Conservation (phyloP, 495 filamentous ascomycete species). For the Filosporella fistucella region DNA sequence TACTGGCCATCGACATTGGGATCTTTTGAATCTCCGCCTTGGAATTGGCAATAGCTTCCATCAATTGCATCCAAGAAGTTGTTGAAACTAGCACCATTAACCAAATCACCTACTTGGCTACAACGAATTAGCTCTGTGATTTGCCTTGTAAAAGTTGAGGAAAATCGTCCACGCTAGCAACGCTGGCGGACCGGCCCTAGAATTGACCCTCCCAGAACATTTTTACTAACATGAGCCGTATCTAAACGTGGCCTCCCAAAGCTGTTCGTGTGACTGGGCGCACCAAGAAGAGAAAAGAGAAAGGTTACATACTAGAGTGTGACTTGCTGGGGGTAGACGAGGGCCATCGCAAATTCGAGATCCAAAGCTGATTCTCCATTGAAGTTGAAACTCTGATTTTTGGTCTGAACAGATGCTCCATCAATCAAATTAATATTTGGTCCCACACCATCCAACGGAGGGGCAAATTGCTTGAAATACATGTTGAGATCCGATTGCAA, state of each 20-base stretch:
- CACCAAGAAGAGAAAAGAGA: no score
- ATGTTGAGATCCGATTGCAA: constrained; percentile 52
- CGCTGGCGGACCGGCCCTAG: no score
- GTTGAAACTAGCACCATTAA: constrained; percentile 28
- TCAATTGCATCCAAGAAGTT: constrained; percentile 60
- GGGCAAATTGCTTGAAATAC: constrained; percentile 50
- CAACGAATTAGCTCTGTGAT: no score
- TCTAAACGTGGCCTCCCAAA: no score
- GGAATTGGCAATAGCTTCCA: constrained; percentile 55
- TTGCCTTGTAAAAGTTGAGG: no score
- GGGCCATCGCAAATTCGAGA: constrained; percentile 25
- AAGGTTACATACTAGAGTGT: no score
- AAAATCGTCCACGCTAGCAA: no score
- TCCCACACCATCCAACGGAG: constrained; percentile 27
- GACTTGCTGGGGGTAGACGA: constrained; percentile 18
- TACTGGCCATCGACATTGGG: constrained; percentile 47
- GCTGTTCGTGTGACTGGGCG: no score
- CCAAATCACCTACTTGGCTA: constrained; percentile 18
- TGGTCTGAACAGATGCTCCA: constrained; percentile 12
- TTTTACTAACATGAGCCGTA: no score
- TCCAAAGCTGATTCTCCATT: constrained; percentile 22
- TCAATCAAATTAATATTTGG: constrained; percentile 22
- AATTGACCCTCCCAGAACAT: no score
- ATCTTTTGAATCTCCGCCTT: constrained; percentile 38
- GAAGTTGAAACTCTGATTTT: constrained; percentile 16